Evolutionary conservation across 1,139 yeast genomes (phyloP).

Genomic region (Suhomyces wounanorum): DNA sequence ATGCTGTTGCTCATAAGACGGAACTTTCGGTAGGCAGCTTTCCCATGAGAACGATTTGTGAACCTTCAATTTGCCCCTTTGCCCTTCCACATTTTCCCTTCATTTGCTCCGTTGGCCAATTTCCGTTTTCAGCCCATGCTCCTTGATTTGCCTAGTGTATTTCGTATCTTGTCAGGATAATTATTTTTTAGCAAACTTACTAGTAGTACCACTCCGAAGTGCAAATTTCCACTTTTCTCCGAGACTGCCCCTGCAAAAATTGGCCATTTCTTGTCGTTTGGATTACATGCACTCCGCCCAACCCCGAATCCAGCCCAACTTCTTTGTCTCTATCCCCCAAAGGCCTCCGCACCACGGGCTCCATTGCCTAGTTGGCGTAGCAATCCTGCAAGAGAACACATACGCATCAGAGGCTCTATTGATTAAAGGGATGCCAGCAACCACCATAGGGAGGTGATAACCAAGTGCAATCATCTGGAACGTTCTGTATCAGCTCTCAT

Average conservation of each 20-base stretch:
- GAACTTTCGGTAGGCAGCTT: background rate
- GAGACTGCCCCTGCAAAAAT: background rate
- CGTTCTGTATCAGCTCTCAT: no score
- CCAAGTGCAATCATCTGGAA: no score
- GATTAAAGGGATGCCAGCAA: slow-evolving; percentile 2
- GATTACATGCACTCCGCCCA: background rate
- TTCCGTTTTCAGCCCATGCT: background rate
- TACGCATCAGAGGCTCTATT: background rate
- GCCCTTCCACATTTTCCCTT: background rate
- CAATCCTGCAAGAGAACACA: slow-evolving; percentile 10
- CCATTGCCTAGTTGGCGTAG: slow-evolving; percentile 1
- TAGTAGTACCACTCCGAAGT: background rate
- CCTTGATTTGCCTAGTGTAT: background rate
- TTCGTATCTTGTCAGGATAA: background rate
- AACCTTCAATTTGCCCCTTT: background rate
- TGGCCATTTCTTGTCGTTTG: background rate
- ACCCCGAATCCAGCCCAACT: background rate
- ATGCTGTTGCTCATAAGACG: background rate
- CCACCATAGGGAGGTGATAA: background rate
- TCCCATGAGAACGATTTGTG: background rate
- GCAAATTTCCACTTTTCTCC: background rate
- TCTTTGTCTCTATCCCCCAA: background rate
- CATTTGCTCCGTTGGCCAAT: background rate
- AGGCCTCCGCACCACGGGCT: background rate
- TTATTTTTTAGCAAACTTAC: background rate